Evolutionary conservation across 495 filamentous ascomycete species (phyloP), one percentile per base, ranked within the genome.

Genomic region (Neurospora sp.): DNA sequence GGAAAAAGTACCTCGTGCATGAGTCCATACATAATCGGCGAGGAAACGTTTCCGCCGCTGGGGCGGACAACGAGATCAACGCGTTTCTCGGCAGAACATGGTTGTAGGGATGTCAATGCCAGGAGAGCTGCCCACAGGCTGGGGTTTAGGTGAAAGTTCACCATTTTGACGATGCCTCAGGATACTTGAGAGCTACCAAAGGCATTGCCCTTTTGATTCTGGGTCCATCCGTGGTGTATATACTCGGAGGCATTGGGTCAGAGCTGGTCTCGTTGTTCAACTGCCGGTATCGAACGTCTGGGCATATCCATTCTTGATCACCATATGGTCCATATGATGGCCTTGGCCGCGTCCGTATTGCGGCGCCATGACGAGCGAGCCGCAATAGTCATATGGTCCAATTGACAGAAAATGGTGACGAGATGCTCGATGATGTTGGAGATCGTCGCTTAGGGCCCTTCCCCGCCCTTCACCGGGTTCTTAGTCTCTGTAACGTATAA

Each of bases 21-120:
- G 70, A 85, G 74, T 40, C 83, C 83, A 70, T 84, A 84, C 70
- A 82, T 79, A 23, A 79, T 78, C 9, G 79, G 77, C 12, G 75
- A 78, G 2, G 81, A 81, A 54, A 66, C 75, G 59, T 84, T 84
- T 16, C 82, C 82, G n/a, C 81, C 82, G 11, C 71, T 76, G 44
- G 80, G 75, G 40, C 74, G 74, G 41, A 84, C 79, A 14, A 72
- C 54, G 14, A 84, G 81, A 59, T 79, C 70, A 72, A 81, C 69
- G 54, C 14, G 54, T 5, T 35, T 62, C 0, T 62, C 54, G 54
- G 78, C 81, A 12, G 72, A 62, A 70, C 42, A 74, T 38, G 72
- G 41, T n/a, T 62, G 54, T 35, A 62, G 54, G 27, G 54, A 62
- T 9, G 27, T 62, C 5, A 62, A 8, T 35, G 54, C 27, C 27